Conservation (phyloP, 1,139 yeast species). For the Blastobotrys elegans region DNA sequence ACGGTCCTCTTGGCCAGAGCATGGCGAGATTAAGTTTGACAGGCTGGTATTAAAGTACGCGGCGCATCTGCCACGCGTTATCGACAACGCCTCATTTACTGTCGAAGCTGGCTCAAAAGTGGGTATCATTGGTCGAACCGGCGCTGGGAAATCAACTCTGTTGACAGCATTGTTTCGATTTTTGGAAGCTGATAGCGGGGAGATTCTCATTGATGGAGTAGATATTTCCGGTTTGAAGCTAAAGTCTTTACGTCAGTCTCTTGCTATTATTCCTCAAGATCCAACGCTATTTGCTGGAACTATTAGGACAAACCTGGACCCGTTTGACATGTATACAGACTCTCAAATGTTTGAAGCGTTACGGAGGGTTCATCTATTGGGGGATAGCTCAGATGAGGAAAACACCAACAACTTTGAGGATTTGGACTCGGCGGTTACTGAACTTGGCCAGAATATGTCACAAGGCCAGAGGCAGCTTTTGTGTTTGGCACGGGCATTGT, state of each 20-base stretch:
- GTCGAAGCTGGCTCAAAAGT: constrained; percentile 59
- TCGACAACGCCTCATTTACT: constrained; percentile 46
- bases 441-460: constrained; percentile 64
- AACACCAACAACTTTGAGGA: constrained; percentile 51
- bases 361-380: constrained; percentile 6
- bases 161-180: constrained; percentile 63
- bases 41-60: constrained; percentile 60
- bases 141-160: constrained; percentile 74
- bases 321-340: constrained; percentile 47
- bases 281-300: too few species aligned
- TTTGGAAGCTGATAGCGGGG: too few species aligned
- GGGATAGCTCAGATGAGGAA: neutral
- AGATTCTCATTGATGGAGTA: constrained; percentile 49
- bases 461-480: constrained; percentile 73
- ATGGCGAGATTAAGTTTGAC: constrained; percentile 51
- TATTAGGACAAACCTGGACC: constrained; percentile 60
- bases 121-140: too few species aligned
- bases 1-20: constrained; percentile 40
- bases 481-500: constrained; percentile 66
- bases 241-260: constrained; percentile 49
- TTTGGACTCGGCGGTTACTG: constrained; percentile 35
- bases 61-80: constrained; percentile 47
- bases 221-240: constrained; percentile 53
- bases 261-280: constrained; percentile 72
- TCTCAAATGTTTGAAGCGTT: constrained; percentile 41